Evolutionary conservation across 805 yeast genomes (phyloP), one percentile per base, ranked within the genome.

Genomic region (Cyberlindnera samutprakarnensis): DNA sequence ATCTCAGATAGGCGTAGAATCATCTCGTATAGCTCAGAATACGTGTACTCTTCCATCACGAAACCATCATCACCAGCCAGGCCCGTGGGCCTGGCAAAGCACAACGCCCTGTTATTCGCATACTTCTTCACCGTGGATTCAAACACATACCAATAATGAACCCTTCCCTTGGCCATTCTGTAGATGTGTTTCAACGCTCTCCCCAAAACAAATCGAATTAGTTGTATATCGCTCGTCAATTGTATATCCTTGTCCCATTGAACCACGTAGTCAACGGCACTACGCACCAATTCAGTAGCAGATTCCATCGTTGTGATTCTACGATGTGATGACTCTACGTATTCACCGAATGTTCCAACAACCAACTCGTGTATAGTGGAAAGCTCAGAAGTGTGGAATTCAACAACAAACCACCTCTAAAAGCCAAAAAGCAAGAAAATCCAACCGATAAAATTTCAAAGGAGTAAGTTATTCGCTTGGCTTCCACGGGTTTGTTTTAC

Each of bases 141-240:
- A 43, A 86, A 74, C 13, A 59, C 42, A 52, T 83, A 78, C 87
- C 92, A 86, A 46, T 70, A 68, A 44, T 78, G 76, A 32, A 33
- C 36, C 14, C 27, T 35, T 3, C 32, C 32, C 16, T 38, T 31
- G 18, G 38, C 16, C 31, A 38, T 24, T 31, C 27, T 17, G 17
- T 28, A 25, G 6, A 36, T 23, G 25, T 45, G 47, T 23, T 29
- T 36, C 11, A 37, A n/a, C 7, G 45, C 46, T 6, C 52, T 18
- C 27, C 44, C 31, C 13, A 47, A 18, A 12, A 47, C 52, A 27
- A 33, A 45, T 23, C 37, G 45, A 23, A 47, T 42, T 4, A 47
- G 37, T 17, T 31, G 22, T 13, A 46, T 27, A 26, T 46, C 50
- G 11, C n/a, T n/a, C 7, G 32, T 15, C 13, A 30, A 23, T 17